Evolutionary conservation across 495 filamentous ascomycete species (phyloP), one percentile per base, ranked within the genome.

Genomic region (Lophiotrema nucula): DNA sequence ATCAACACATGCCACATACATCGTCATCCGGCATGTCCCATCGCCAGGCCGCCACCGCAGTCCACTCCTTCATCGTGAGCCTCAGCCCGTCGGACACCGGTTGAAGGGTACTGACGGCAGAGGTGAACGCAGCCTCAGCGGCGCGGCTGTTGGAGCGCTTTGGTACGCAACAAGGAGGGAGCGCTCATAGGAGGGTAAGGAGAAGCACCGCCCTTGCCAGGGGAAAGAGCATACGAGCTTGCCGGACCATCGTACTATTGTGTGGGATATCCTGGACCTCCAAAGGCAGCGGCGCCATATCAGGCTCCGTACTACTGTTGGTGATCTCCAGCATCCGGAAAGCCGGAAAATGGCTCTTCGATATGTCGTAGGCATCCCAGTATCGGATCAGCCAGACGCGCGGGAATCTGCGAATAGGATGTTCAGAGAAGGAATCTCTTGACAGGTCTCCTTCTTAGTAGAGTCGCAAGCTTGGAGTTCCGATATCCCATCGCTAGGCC

Each of bases 11-110:
- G 55, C 93, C 93, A 65, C 93, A 99, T 56, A 97, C 90, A 65
- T 99, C 93, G 75, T 97, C 93, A 65, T 95, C 91, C 41, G 93
- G 90, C 69, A 96, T 90, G 69, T 97, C 90, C 93, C 93, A 99
- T 56, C 88, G 83, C 93, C 93, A 99, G 25, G 90, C 88, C 1
- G 93, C 93, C 44, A 97, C 88, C 2, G 89, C 90, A 72, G 90
- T 88, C 90, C 90, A 97, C 70, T 87, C 80, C 69, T 86, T 89
- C 74, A 97, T 90, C 13, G 80, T 90, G 72, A 97, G 91, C 72
- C 95, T 97, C 93, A 99, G 96, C n/a, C n/a, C n/a, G n/a, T n/a
- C n/a, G n/a, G 31, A 16, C 41, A 43, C 62, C 65, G 15, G 37
- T 56, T 11, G 58, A 43, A 25, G 50, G 43, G 24, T 53, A 57